Conservation (phyloP, 2,329 filamentous ascomycete species). For the Pseudogymnoascus sp. region DNA sequence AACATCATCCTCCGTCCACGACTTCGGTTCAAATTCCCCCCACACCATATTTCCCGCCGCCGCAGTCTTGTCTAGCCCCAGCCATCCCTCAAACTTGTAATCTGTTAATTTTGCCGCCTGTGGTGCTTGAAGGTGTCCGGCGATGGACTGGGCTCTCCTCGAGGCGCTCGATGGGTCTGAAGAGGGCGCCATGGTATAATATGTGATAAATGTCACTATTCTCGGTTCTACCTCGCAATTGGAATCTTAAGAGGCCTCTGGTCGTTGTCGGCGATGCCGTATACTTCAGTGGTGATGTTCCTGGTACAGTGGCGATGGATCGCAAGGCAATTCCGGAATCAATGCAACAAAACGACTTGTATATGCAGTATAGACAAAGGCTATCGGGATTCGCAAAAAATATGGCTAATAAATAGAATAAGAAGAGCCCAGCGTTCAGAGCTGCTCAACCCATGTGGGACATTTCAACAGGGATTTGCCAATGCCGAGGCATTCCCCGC, state of each 20-base stretch:
- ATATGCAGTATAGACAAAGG: neutral
- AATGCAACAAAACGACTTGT: neutral
- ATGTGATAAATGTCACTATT: neutral
- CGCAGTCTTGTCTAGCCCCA: constrained; percentile 22
- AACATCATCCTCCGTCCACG: constrained; percentile 38
- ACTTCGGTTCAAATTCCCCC: constrained; percentile 34
- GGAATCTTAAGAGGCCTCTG: neutral
- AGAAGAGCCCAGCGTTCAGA: neutral
- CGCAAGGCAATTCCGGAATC: neutral
- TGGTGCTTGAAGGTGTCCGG: neutral
- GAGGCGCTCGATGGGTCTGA: neutral
- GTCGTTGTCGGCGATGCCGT: neutral
- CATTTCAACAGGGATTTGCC: constrained; percentile 1
- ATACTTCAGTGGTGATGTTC: neutral
- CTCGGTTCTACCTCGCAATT: neutral
- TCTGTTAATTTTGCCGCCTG: neutral
- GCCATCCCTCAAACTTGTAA: constrained; percentile 27
- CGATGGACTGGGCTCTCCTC: constrained; percentile 1
- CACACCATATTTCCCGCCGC: constrained; percentile 24
- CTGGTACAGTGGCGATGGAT: neutral
- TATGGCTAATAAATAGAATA: neutral
- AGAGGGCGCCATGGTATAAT: neutral
- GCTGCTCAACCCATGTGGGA: neutral
- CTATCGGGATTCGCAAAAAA: neutral
- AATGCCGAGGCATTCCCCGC: constrained; percentile 7